Base-by-base conservation (phyloP, 768 basidiomycete species). In the Tremella yokohamensis region DNA sequence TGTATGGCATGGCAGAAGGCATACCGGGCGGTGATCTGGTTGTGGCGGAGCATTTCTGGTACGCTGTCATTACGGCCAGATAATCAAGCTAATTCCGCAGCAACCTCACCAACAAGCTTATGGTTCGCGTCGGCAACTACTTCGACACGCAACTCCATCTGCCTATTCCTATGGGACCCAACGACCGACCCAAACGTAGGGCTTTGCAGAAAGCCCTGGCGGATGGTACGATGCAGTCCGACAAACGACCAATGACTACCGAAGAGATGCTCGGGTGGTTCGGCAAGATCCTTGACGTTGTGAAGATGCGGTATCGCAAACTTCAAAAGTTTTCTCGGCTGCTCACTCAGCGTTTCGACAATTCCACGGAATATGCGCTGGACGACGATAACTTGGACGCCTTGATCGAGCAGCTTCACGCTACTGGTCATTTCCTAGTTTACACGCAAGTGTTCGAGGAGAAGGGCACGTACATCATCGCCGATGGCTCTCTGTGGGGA, bases 41-140 rank as follows among this genome's bases (percentile, higher is more conserved):
- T 3, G 92, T 99, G 9, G 93, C 93, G 11, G 94, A 98, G 77
- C 90, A 96, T 68, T 84, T 97, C 65, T 94, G 91, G 94, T 94
- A 70, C 50, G 86, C 63, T 48, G 15, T 9, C 18, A 13, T 15
- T 18, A 34, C 13, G 9, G 3, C 1, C 54, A 15, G 18, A 59
- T 8, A 26, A 13, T 1, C 11, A 15, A 20, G 48, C 47, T 59
- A 26, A 44, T 48, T 29, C 9, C 40, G 11, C 66, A 98, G 94
- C 71, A 87, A 89, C 9, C 79, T 98, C 49, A 93, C 91, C 0
- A 91, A 97, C 74, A 89, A 88, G 70, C 81, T 98, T 38, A 88
- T 94, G 82, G 85, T 89, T 54, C 86, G 94, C 39, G 89, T 96
- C 44, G 89, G 87, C 49, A 89, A 89, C 72, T 92, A 89, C 74